phyloP scores from a whole-genome alignment of 2,329 filamentous ascomycete genomes.

The Phialophora chinensis region DNA sequence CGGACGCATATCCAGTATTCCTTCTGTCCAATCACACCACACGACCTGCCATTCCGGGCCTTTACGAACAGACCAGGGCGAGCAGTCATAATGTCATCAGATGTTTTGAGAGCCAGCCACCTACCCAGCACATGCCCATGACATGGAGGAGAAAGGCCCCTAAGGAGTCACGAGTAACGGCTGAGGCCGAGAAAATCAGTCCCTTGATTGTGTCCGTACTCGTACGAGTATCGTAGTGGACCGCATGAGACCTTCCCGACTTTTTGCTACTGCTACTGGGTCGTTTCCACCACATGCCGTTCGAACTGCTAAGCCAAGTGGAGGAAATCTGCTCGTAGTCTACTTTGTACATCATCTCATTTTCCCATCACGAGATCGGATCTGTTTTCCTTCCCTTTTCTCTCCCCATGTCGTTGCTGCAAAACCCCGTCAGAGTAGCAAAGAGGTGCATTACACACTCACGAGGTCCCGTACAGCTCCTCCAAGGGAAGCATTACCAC shows the following conservation, averaged over 20 bases:
- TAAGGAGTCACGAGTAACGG: no score
- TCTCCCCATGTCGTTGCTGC: not conserved
- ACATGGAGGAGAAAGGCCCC: no score
- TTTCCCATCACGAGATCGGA: not conserved
- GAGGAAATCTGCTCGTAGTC: not conserved
- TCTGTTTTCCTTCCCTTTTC: not conserved
- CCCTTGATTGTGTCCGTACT: no score
- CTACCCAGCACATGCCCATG: no score
- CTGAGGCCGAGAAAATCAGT: no score
- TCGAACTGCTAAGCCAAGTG: not conserved
- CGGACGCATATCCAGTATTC: not conserved
- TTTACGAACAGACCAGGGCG: not conserved
- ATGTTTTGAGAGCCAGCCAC: not conserved
- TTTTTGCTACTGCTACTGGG: not conserved
- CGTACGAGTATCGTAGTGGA: not conserved
- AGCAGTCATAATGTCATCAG: conserved; percentile 10
- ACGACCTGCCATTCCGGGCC: not conserved
- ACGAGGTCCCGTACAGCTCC: not conserved
- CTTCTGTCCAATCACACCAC: not conserved
- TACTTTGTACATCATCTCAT: not conserved
- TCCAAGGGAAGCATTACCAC: not conserved
- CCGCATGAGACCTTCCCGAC: not conserved
- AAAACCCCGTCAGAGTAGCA: not conserved
- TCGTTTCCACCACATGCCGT: not conserved
- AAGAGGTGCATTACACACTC: not conserved